Conservation (phyloP, 176 grass and related monocot genomes). For the Pontederia crassipes region DNA sequence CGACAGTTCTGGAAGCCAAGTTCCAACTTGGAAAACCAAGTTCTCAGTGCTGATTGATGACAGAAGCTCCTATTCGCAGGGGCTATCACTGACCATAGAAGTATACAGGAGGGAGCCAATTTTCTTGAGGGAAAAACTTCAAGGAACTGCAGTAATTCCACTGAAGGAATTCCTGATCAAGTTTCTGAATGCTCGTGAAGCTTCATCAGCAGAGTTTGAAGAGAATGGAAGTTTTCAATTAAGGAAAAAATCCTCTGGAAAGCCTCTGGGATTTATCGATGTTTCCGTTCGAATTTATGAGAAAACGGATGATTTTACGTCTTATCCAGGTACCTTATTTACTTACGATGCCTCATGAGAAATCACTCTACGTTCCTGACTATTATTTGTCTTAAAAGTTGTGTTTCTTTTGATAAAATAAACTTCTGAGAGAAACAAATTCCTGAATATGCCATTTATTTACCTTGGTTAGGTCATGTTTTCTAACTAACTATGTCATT, state of each 20-base stretch:
- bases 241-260: constrained; percentile 59
- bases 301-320: constrained; percentile 20
- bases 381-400: too few species aligned
- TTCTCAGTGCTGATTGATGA: constrained; percentile 35
- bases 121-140: constrained; percentile 64
- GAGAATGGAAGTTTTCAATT: constrained; percentile 72
- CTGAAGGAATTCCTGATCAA: constrained; percentile 59
- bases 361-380: too few species aligned
- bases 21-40: constrained; percentile 75
- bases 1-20: constrained; percentile 43
- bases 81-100: constrained; percentile 48
- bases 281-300: constrained; percentile 53
- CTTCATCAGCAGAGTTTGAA: constrained; percentile 16
- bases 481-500: background rate
- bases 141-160: constrained; percentile 47
- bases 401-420: too few species aligned
- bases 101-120: constrained; percentile 84
- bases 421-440: too few species aligned
- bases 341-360: too few species aligned
- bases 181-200: constrained; percentile 18
- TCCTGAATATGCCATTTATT: too few species aligned
- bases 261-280: constrained; percentile 65
- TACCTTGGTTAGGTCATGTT: background rate
- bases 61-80: constrained; percentile 13
- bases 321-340: constrained; percentile 26